Conservation (phyloP, 2,329 filamentous ascomycete species). For the Volutella citrinella region DNA sequence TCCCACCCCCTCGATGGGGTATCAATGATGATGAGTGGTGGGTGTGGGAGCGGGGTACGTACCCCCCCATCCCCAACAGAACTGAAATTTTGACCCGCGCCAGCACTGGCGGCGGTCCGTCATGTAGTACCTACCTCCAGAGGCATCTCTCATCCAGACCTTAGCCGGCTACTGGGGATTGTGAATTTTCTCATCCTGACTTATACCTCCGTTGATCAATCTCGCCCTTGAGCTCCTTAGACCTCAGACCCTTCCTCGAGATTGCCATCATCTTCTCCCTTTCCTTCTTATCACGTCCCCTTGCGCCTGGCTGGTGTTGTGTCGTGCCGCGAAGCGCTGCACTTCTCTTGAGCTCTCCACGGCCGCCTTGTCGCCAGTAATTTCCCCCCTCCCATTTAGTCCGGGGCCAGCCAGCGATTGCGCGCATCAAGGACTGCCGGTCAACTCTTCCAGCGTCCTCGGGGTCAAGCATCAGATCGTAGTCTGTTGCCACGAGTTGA, state of each 20-base stretch:
- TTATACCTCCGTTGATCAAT: constrained; percentile 28
- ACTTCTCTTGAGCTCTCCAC: constrained; percentile 23
- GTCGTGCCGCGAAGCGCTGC: constrained; percentile 21
- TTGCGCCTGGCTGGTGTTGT: constrained; percentile 28
- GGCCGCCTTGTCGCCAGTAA: constrained; percentile 22
- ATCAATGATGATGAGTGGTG: no score
- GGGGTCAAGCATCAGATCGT: constrained; percentile 23
- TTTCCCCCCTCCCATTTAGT: constrained; percentile 24
- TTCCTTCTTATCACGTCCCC: constrained; percentile 12
- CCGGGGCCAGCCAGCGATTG: constrained; percentile 26
- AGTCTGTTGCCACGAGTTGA: constrained; percentile 24
- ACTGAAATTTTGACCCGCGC: constrained; percentile 35
- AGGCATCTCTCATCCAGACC: constrained; percentile 21
- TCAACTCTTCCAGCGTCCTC: constrained; percentile 24
- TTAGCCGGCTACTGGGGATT: constrained; percentile 16
- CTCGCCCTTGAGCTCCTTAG: constrained; percentile 19
- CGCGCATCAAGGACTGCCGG: constrained; percentile 24
- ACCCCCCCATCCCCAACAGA: constrained; percentile 41
- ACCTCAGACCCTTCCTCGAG: constrained; percentile 24
- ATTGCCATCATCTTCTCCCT: constrained; percentile 23
- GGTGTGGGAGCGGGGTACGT: constrained; percentile 20
- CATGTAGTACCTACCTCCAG: constrained; percentile 19
- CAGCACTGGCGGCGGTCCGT: constrained; percentile 25
- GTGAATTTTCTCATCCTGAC: constrained; percentile 22
- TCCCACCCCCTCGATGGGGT: no score